Percentiles rank a stretch among this genome's conserved stretches.
Evolutionary conservation across 257 asterid species (phyloP).

Genomic region (Knoxia roxburghii): DNA sequence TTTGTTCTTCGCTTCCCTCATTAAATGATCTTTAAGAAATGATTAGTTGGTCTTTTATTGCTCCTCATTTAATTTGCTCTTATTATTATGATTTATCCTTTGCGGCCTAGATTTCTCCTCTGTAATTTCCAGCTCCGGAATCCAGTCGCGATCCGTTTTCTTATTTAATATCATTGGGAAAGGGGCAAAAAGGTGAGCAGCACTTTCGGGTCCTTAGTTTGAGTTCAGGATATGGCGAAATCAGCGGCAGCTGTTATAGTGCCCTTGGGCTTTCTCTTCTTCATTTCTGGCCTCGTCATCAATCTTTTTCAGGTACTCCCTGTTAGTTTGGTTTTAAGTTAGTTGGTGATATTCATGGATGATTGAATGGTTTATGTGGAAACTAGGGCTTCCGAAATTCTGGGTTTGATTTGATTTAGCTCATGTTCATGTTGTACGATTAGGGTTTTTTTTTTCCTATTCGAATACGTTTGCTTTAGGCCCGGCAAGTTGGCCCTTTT

Average conservation of each 20-base stretch:
- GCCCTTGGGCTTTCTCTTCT: slow-evolving; percentile 83
- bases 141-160: not conserved
- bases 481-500: not conserved
- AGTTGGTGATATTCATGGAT: not conserved
- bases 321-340: not conserved
- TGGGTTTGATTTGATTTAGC: not conserved
- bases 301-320: slow-evolving; percentile 63
- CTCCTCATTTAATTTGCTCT: not conserved
- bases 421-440: not conserved
- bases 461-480: not conserved
- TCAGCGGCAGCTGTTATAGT: slow-evolving; percentile 74
- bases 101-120: not conserved
- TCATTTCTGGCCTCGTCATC: slow-evolving; percentile 73
- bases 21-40: not conserved
- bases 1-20: not conserved
- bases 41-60: not conserved
- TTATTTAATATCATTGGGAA: no score
- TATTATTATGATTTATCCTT: not conserved
- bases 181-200: no score
- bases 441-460: not conserved
- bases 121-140: not conserved
- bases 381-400: not conserved
- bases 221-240: slow-evolving; percentile 25
- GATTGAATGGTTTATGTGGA: not conserved
- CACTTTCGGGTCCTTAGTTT: not conserved